phyloP scores from a whole-genome alignment of 73 alveolate genomes.

The Paramecium sonneborni region DNA sequence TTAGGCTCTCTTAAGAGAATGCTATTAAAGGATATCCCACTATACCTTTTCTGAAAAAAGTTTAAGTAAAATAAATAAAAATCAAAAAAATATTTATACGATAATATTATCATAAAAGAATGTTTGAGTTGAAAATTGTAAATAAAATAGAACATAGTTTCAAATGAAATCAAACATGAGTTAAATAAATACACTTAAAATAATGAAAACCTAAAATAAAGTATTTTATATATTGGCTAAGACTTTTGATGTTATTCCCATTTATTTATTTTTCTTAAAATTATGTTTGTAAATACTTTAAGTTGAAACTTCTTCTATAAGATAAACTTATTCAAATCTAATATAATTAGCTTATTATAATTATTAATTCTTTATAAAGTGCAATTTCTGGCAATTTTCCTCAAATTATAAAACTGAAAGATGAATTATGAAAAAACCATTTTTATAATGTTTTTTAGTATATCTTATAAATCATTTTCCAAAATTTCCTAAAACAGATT shows the following conservation, averaged over 20 bases:
- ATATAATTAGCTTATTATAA: too few relatives aligned
- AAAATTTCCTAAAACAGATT: slow-evolving; percentile 1
- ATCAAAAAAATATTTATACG: not conserved
- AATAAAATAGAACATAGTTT: not conserved
- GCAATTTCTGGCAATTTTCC: too few relatives aligned
- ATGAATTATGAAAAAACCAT: too few relatives aligned
- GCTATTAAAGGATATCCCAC: not conserved
- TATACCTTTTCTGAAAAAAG: slow-evolving; percentile 18
- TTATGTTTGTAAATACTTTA: too few relatives aligned
- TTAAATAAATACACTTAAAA: not conserved
- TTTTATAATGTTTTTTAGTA: too few relatives aligned
- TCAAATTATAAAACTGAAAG: too few relatives aligned
- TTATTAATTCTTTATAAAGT: too few relatives aligned
- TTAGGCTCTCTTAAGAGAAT: slow-evolving; percentile 43
- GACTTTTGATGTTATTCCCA: too few relatives aligned
- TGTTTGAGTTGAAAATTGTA: slow-evolving; percentile 40
- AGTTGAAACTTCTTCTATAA: too few relatives aligned
- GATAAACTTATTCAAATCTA: too few relatives aligned
- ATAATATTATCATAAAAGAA: not conserved
- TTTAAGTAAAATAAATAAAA: slow-evolving; percentile 64
- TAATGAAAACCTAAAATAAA: not conserved
- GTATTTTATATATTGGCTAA: too few relatives aligned
- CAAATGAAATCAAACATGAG: not conserved
- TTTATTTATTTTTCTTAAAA: too few relatives aligned
- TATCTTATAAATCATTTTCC: not conserved